These are phyloP conservation scores for Rhizophagus prolifer DNA, from an alignment of 192 early-diverging fungal genomes.

Conservation along the genomic window DNA sequence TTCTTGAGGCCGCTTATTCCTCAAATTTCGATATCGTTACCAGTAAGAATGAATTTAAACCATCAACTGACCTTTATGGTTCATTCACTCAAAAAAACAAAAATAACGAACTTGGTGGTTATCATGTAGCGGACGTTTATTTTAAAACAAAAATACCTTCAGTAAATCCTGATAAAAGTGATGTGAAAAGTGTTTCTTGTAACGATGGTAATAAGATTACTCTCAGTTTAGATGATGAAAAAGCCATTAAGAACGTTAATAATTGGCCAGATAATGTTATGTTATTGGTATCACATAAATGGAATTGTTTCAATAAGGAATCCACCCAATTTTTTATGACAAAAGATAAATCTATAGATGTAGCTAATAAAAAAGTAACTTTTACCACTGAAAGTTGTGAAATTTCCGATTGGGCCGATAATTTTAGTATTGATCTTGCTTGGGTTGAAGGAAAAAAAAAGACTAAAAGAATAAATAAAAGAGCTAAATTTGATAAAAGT, in stretches of 20 bases:
- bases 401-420: not conserved
- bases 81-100: not conserved
- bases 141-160: conserved; percentile 7
- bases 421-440: not conserved
- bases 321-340: conserved; percentile 8
- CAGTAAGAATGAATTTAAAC: not conserved
- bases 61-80: not conserved
- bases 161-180: conserved; percentile 14
- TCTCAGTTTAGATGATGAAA: not conserved
- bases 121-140: conserved; percentile 2
- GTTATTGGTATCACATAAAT: not conserved
- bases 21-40: not conserved
- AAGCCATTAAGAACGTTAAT: not conserved
- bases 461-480: too few species aligned
- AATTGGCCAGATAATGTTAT: conserved; percentile 14
- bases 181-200: not conserved
- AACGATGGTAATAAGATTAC: conserved; percentile 3
- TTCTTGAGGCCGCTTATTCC: not conserved
- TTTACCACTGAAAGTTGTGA: conserved; percentile 15
- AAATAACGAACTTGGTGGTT: not conserved
- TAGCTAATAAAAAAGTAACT: not conserved
- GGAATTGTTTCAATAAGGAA: conserved; percentile 2
- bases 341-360: not conserved
- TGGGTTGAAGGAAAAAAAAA: not conserved
- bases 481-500: too few species aligned